Percentiles rank a stretch among this genome's conserved stretches.
Evolutionary conservation across 31 red algal genomes (phyloP).

Genomic region (Porphyra umbilicalis): DNA sequence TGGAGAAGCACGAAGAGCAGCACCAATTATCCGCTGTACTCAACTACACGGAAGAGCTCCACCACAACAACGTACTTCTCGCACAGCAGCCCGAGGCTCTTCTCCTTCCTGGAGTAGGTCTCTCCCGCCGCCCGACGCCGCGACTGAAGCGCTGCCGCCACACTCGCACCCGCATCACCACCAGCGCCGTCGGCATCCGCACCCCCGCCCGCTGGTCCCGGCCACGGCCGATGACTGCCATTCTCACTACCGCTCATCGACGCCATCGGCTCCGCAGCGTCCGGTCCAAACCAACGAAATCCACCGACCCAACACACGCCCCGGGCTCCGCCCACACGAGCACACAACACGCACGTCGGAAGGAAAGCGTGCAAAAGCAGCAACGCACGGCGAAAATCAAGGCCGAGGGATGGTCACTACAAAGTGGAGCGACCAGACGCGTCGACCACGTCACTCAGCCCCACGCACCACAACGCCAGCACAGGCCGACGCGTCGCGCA

Average conservation of each 20-base stretch:
- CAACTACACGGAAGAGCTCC: not conserved
- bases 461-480: not conserved
- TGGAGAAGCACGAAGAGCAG: too few species aligned
- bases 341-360: not conserved
- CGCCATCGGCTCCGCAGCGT: too few species aligned
- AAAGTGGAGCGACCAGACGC: not conserved
- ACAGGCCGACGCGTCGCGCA: not conserved
- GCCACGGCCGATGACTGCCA: not conserved
- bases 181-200: not conserved
- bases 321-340: not conserved
- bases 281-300: too few species aligned
- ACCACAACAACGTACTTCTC: conserved; percentile 61
- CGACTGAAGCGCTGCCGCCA: not conserved
- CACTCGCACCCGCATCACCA: not conserved
- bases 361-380: not conserved
- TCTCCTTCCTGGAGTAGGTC: conserved; percentile 79
- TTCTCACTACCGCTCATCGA: not conserved
- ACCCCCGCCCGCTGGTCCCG: not conserved
- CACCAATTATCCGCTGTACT: too few species aligned
- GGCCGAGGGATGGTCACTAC: not conserved
- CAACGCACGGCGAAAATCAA: too few species aligned
- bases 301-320: not conserved
- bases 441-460: not conserved
- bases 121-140: not conserved
- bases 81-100: conserved; percentile 77